phyloP scores from a whole-genome alignment of 495 filamentous ascomycete species.

The Letharia lupina region DNA sequence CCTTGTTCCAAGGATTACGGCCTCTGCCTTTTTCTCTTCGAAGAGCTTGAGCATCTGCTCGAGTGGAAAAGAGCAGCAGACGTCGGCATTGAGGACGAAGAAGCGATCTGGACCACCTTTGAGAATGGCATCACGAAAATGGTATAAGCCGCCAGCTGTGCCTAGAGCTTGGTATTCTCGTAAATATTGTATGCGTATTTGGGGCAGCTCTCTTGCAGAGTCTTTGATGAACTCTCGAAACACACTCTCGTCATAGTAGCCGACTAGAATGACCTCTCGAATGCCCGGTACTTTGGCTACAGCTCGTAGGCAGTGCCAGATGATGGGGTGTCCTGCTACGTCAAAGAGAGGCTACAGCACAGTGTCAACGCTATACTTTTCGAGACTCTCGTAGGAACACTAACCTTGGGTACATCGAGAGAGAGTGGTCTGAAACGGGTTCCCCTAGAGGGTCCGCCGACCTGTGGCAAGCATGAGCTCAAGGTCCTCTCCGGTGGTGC shows the following conservation, averaged over 20 bases:
- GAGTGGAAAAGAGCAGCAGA: slow-evolving; percentile 98
- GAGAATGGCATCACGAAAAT: slow-evolving; percentile 98
- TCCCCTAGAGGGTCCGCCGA: slow-evolving; percentile 88
- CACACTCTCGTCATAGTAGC: slow-evolving; percentile 95
- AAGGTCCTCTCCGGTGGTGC: slow-evolving; percentile 4
- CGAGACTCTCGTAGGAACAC: slow-evolving; percentile 20
- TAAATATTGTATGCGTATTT: slow-evolving; percentile 88
- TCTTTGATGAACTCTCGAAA: slow-evolving; percentile 98
- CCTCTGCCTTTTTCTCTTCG: slow-evolving; percentile 92
- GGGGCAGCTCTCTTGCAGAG: slow-evolving; percentile 70
- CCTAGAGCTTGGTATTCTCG: slow-evolving; percentile 96
- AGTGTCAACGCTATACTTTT: slow-evolving; percentile 19
- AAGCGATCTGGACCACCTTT: slow-evolving; percentile 91
- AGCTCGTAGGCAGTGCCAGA: slow-evolving; percentile 93
- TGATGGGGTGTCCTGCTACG: slow-evolving; percentile 94
- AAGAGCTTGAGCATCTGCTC: slow-evolving; percentile 91
- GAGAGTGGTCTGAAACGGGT: slow-evolving; percentile 95
- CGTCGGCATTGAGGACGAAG: slow-evolving; percentile 97
- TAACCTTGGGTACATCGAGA: slow-evolving; percentile 92
- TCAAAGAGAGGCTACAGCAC: slow-evolving; percentile 82
- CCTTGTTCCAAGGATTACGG: slow-evolving; percentile 89
- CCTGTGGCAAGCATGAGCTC: slow-evolving; percentile 43
- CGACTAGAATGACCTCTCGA: slow-evolving; percentile 92
- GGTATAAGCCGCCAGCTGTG: slow-evolving; percentile 94
- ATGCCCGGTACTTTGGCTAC: slow-evolving; percentile 86